These are phyloP conservation scores for Boletus semigastroideus DNA, from an alignment of 1,284 basidiomycete genomes.

Conservation along the genomic window DNA sequence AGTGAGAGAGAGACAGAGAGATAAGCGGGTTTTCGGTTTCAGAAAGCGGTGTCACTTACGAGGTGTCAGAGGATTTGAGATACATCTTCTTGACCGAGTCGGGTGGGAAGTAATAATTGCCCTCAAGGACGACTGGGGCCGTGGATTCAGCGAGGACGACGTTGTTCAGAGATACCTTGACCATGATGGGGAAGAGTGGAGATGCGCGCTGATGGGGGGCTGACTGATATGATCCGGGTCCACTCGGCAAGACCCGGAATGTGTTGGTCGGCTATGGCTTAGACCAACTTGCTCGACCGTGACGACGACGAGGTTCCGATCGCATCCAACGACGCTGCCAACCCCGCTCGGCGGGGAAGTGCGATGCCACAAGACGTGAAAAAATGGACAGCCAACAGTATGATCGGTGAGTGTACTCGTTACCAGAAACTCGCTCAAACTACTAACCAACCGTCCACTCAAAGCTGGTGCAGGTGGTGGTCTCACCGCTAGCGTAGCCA, in stretches of 20 bases:
- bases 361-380: slow-evolving; percentile 56
- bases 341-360: slow-evolving; percentile 62
- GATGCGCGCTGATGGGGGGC: too few relatives aligned
- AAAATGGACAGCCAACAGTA: slow-evolving; percentile 73
- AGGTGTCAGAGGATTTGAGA: slow-evolving; percentile 50
- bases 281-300: background rate
- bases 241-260: slow-evolving; percentile 21
- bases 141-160: slow-evolving; percentile 55
- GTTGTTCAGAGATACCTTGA: slow-evolving; percentile 51
- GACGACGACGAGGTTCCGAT: background rate
- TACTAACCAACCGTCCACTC: too few relatives aligned
- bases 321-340: slow-evolving; percentile 24
- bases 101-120: slow-evolving; percentile 69
- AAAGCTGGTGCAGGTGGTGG: slow-evolving; percentile 86
- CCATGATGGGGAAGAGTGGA: slow-evolving; percentile 33
- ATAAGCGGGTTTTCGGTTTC: background rate
- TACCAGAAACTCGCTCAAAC: background rate
- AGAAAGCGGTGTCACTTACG: slow-evolving; percentile 36
- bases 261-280: background rate
- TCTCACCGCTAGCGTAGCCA: slow-evolving; percentile 89
- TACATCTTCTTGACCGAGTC: slow-evolving; percentile 43
- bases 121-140: slow-evolving; percentile 55
- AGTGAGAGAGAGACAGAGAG: background rate
- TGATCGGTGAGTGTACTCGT: slow-evolving; percentile 56
- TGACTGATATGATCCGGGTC: slow-evolving; percentile 6